Evolutionary conservation across 768 basidiomycete genomes (phyloP), one percentile per base, ranked within the genome.

Genomic region (Butyriboletus loyo): DNA sequence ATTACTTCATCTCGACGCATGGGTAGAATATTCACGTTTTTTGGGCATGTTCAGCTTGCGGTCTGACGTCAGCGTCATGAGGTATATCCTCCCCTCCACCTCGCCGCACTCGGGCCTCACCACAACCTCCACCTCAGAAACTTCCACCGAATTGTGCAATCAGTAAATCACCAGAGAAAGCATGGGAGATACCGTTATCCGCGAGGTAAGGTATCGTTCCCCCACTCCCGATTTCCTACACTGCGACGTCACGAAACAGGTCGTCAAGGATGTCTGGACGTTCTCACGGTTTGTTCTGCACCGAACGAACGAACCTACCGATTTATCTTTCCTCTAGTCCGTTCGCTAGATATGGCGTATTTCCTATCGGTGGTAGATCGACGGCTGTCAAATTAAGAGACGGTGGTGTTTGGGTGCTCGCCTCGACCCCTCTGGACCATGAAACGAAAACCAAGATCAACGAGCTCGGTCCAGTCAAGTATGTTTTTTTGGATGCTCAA

Each of bases 311-410:
- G 21, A 30, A 28, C 38, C 9, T 22, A 22, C 31, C 27, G 24
- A 47, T 22, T 62, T 22, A 67, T 55, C 28, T 19, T 27, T 46
- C 30, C 27, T 51, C 36, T 51, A 87, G 87, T 40, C 85, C 87
- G 1, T 91, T 90, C 63, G 64, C 79, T 13, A 79, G 89, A 38
- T 82, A 78, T 53, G 81, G 83, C 9, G 8, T 90, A 25, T 59
- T 91, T 15, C 89, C 90, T 4, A 72, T 93, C 27, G 93, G 93
- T 1, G 91, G 92, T 19, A 75, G 93, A 40, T 85, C 89, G 7
- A 95, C 92, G 0, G 93, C 91, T 0, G 75, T 95, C 60, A 82
- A 77, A 68, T 75, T 94, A 22, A 69, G 70, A 35, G 77, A 79
- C 45, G 84, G 86, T 34, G 84, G 80, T 13, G 83, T 94, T 25